Conservation (phyloP, 108 stramenopile genomes). For the Skeletonema tropicum region DNA sequence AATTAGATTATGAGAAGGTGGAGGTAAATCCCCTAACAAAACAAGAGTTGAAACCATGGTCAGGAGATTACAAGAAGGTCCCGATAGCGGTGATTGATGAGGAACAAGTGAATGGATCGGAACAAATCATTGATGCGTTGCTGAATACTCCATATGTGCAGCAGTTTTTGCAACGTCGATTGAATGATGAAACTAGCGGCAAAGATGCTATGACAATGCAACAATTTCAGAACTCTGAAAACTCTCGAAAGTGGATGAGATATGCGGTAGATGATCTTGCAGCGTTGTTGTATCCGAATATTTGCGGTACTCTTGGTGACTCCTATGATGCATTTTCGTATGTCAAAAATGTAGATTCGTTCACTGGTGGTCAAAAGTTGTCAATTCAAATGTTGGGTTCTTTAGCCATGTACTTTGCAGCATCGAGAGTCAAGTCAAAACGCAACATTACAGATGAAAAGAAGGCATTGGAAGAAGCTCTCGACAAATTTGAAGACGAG, state of each 20-base stretch:
- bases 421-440: conserved; percentile 81
- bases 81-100: conserved; percentile 78
- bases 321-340: conserved; percentile 85
- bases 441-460: conserved; percentile 80
- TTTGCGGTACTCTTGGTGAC: conserved; percentile 77
- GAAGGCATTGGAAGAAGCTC: conserved; percentile 64
- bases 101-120: conserved; percentile 66
- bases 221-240: conserved; percentile 54
- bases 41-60: conserved; percentile 75
- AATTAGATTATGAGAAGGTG: conserved; percentile 55
- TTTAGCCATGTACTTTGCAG: conserved; percentile 89
- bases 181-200: conserved; percentile 25
- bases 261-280: conserved; percentile 89
- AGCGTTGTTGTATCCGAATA: conserved; percentile 88
- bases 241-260: conserved; percentile 62
- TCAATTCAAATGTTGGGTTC: conserved; percentile 74
- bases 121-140: conserved; percentile 59
- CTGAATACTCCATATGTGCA: conserved; percentile 26
- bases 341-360: conserved; percentile 66
- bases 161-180: conserved; percentile 24
- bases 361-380: conserved; percentile 63
- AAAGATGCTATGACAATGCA: conserved; percentile 42
- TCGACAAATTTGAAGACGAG: conserved; percentile 62
- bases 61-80: conserved; percentile 85
- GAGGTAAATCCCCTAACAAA: conserved; percentile 96